These are phyloP conservation scores for Scenedesmus sp. DNA, from an alignment of 163 green algal genomes.

Conservation along the genomic window DNA sequence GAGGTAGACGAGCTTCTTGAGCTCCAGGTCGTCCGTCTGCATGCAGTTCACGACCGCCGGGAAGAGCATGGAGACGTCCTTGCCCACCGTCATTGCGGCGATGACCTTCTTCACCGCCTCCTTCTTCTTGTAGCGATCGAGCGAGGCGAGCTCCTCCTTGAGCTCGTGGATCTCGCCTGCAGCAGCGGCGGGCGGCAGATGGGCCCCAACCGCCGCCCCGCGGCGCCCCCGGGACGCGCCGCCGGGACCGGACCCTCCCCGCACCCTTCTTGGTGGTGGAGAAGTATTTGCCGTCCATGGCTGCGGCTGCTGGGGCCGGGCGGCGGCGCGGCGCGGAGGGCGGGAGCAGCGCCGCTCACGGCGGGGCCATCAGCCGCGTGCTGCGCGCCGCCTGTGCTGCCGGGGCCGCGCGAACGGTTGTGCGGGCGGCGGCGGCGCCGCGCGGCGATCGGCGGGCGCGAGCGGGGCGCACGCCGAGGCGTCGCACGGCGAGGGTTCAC, in stretches of 20 bases:
- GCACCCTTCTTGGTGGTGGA: slow-evolving; percentile 91
- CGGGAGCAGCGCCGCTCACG: too few relatives aligned
- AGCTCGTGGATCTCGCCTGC: slow-evolving; percentile 97
- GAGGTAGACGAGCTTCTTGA: slow-evolving; percentile 99
- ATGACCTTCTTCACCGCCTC: slow-evolving; percentile 99
- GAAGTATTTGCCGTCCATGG: slow-evolving; percentile 88
- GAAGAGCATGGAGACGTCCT: slow-evolving; percentile 98
- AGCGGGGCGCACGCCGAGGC: too few relatives aligned
- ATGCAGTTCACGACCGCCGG: slow-evolving; percentile 99
- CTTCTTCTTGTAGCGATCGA: slow-evolving; percentile 93
- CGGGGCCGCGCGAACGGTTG: too few relatives aligned
- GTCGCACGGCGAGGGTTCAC: too few relatives aligned
- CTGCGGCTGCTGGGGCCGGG: background rate
- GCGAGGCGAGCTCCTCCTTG: slow-evolving; percentile 89
- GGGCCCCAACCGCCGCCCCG: background rate
- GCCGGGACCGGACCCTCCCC: background rate
- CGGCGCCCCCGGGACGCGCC: background rate
- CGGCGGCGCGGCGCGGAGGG: too few relatives aligned
- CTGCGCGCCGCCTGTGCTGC: too few relatives aligned
- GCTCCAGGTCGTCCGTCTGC: slow-evolving; percentile 98
- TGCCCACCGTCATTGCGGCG: slow-evolving; percentile 98
- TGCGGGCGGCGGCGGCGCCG: too few relatives aligned
- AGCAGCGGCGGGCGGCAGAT: background rate
- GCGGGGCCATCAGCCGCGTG: too few relatives aligned
- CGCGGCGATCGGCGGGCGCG: too few relatives aligned